Conservation (phyloP, 1,284 basidiomycete species). For the Termitomyces sp. region DNA sequence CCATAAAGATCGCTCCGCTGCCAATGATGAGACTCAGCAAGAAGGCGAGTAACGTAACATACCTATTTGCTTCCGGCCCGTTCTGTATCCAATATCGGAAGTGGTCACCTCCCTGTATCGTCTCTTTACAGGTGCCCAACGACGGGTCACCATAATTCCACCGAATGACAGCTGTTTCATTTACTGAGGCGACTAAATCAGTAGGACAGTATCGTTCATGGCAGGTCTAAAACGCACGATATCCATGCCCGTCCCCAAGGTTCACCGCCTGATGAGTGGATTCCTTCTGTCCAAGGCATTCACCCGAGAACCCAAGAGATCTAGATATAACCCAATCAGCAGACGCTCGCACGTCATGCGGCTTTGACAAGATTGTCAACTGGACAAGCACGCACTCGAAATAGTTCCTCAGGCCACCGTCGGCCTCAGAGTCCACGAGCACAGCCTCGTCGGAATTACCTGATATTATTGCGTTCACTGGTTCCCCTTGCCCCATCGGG, state of each 20-base stretch:
- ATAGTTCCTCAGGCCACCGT: conserved; percentile 82
- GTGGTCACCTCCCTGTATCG: conserved; percentile 85
- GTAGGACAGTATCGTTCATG: neutral
- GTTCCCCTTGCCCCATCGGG: conserved; percentile 80
- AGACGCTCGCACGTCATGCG: neutral
- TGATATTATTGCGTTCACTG: conserved; percentile 85
- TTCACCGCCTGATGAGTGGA: conserved; percentile 72
- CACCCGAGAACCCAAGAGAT: conserved; percentile 59
- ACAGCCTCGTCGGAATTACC: conserved; percentile 73
- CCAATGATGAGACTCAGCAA: conserved; percentile 3
- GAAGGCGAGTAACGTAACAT: conserved; percentile 16
- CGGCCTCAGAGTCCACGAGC: conserved; percentile 52
- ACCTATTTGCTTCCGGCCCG: conserved; percentile 56
- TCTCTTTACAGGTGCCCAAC: conserved; percentile 80
- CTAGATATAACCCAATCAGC: conserved; percentile 21
- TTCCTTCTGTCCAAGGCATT: conserved; percentile 81
- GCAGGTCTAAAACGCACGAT: conserved; percentile 32
- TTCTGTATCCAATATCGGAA: conserved; percentile 88
- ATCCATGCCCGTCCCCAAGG: conserved; percentile 81
- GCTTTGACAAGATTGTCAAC: neutral
- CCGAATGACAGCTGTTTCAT: conserved; percentile 75
- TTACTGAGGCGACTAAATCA: conserved; percentile 38
- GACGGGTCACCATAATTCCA: conserved; percentile 76
- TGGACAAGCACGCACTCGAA: conserved; percentile 32
- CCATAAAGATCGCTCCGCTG: conserved; percentile 82